phyloP scores from a whole-genome alignment of 2,329 filamentous ascomycete species.

The Monilinia fructicola region DNA sequence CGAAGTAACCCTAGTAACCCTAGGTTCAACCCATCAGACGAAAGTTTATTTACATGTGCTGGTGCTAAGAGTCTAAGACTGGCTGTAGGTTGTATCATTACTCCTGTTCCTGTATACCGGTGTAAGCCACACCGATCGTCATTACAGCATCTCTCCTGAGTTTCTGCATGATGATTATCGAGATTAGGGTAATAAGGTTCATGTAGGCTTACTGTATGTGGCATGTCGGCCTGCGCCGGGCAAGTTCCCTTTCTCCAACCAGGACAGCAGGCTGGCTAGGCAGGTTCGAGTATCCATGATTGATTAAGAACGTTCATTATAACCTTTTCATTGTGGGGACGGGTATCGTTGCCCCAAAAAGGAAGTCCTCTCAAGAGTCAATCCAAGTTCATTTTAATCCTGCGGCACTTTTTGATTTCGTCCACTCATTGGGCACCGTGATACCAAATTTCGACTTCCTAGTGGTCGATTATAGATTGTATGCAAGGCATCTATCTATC shows the following conservation, averaged over 20 bases:
- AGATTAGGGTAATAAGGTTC: too few relatives aligned
- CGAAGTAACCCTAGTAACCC: neutral
- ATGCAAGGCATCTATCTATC: neutral
- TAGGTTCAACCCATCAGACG: neutral
- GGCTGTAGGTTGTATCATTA: too few relatives aligned
- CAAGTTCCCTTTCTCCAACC: neutral
- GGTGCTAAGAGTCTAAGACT: neutral
- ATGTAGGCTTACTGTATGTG: neutral
- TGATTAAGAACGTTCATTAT: too few relatives aligned
- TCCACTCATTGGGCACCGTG: slow-evolving; percentile 6
- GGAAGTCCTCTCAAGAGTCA: slow-evolving; percentile 3
- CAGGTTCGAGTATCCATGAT: too few relatives aligned
- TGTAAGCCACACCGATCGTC: too few relatives aligned
- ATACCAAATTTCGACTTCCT: neutral
- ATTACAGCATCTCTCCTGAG: too few relatives aligned
- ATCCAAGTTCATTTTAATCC: neutral
- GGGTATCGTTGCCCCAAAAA: neutral
- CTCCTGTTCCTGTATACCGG: too few relatives aligned
- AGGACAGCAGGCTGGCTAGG: neutral
- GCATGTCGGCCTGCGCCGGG: neutral
- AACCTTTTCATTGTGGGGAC: too few relatives aligned
- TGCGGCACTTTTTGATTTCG: neutral
- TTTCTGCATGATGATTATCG: too few relatives aligned
- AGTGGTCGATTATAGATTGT: slow-evolving; percentile 1
- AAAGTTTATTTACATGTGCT: slow-evolving; percentile 14